phyloP scores from a whole-genome alignment of 805 yeast species.

The Metschnikowia baotianmanensis region DNA sequence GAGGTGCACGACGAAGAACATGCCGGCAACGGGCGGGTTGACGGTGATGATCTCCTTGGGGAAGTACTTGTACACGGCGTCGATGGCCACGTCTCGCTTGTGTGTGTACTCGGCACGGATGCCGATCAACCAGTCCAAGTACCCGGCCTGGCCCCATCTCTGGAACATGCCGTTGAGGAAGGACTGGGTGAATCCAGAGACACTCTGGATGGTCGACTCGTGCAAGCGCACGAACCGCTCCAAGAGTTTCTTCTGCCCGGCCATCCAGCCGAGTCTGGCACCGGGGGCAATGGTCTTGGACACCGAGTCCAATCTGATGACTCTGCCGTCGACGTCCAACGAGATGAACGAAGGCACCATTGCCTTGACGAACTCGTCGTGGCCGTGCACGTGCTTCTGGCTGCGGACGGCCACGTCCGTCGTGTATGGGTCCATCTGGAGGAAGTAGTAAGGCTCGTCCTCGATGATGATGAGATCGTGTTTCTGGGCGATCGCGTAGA shows the following conservation, averaged over 20 bases:
- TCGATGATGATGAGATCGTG: slow-evolving; percentile 86
- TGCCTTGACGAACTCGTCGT: slow-evolving; percentile 63
- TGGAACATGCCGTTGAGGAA: slow-evolving; percentile 63
- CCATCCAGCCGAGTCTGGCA: slow-evolving; percentile 83
- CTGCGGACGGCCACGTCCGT: slow-evolving; percentile 36
- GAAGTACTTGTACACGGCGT: slow-evolving; percentile 59
- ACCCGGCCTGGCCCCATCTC: slow-evolving; percentile 90
- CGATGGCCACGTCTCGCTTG: slow-evolving; percentile 85
- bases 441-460: slow-evolving; percentile 96
- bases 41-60: slow-evolving; percentile 43
- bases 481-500: slow-evolving; percentile 77
- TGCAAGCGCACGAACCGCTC: slow-evolving; percentile 69
- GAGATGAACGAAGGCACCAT: slow-evolving; percentile 75
- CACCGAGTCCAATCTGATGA: slow-evolving; percentile 82
- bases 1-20: slow-evolving; percentile 66
- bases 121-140: slow-evolving; percentile 84
- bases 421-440: slow-evolving; percentile 85
- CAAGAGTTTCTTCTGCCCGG: slow-evolving; percentile 62
- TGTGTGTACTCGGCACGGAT: slow-evolving; percentile 72
- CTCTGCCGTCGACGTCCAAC: slow-evolving; percentile 84
- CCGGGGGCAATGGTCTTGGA: slow-evolving; percentile 95
- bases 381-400: slow-evolving; percentile 37
- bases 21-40: slow-evolving; percentile 74
- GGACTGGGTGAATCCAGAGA: slow-evolving; percentile 79
- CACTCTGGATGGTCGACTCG: slow-evolving; percentile 78